These are phyloP conservation scores for Pestalotiopsis sp. DNA, from an alignment of 2,329 filamentous ascomycete species.

Conservation along the genomic window DNA sequence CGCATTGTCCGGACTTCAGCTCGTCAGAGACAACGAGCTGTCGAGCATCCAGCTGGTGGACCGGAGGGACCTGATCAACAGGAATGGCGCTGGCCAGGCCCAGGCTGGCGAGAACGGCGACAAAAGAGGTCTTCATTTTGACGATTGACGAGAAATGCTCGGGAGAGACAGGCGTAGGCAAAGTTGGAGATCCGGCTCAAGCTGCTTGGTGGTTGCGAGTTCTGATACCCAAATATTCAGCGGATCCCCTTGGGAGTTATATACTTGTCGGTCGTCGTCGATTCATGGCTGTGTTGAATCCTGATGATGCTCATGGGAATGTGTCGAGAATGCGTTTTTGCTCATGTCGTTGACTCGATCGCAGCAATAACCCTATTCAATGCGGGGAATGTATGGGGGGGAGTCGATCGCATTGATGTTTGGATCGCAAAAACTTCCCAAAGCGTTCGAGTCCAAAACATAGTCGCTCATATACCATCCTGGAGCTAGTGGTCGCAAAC, in stretches of 20 bases:
- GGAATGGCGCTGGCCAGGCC: constrained; percentile 15
- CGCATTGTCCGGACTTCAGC: constrained; percentile 25
- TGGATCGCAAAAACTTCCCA: constrained; percentile 1
- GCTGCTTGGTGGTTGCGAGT: background rate
- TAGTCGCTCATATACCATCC: background rate
- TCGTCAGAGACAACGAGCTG: constrained; percentile 15
- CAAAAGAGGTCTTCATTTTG: constrained; percentile 16
- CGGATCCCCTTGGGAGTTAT: background rate
- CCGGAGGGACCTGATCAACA: constrained; percentile 12
- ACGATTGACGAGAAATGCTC: background rate
- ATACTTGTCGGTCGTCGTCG: background rate
- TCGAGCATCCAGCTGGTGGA: constrained; percentile 12
- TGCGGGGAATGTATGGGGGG: background rate
- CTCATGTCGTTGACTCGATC: background rate
- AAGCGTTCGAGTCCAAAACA: background rate
- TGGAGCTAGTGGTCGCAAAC: background rate
- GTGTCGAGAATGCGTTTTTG: background rate
- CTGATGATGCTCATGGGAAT: background rate
- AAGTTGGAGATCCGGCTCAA: background rate
- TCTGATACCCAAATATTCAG: background rate
- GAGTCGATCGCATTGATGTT: background rate
- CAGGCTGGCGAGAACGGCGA: constrained; percentile 13
- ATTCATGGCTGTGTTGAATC: background rate
- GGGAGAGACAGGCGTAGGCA: background rate
- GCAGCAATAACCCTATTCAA: background rate